Percentiles rank a stretch among this genome's conserved stretches.
Evolutionary conservation across 2,329 filamentous ascomycete genomes (phyloP).

Genomic region (Lachnellula suecica): DNA sequence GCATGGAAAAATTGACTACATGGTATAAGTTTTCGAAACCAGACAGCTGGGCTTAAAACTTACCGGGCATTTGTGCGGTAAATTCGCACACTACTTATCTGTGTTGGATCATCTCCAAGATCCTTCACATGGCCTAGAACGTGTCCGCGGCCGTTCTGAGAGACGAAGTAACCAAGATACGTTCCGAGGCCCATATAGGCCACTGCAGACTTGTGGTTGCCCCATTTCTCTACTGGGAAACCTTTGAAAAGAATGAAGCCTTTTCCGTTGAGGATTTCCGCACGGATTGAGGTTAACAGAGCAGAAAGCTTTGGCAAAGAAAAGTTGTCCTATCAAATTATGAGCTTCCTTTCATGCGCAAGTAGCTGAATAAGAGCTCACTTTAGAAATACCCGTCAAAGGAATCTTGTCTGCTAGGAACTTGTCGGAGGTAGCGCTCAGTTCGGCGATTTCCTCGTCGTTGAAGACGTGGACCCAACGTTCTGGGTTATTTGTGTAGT

Average conservation of each 20-base stretch:
- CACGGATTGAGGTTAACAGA: conserved; percentile 55
- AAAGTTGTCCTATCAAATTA: conserved; percentile 48
- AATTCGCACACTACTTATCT: conserved; percentile 86
- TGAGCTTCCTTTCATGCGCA: conserved; percentile 4
- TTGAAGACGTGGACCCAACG: conserved; percentile 72
- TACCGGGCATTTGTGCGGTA: conserved; percentile 79
- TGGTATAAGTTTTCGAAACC: background rate
- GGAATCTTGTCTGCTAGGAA: conserved; percentile 67
- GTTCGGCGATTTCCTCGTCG: conserved; percentile 63
- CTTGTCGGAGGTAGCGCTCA: conserved; percentile 64
- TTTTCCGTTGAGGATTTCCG: conserved; percentile 76
- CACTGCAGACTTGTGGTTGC: conserved; percentile 74
- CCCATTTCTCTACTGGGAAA: conserved; percentile 76
- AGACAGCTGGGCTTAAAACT: conserved; percentile 1
- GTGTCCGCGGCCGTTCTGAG: conserved; percentile 81
- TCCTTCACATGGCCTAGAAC: conserved; percentile 90
- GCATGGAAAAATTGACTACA: conserved; percentile 77
- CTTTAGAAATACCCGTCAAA: conserved; percentile 69
- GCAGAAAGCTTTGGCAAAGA: conserved; percentile 54
- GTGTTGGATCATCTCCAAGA: conserved; percentile 74
- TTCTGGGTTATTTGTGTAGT: conserved; percentile 32
- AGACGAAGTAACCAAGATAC: conserved; percentile 84
- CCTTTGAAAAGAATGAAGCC: conserved; percentile 90
- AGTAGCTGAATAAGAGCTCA: conserved; percentile 21
- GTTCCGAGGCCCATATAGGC: conserved; percentile 90